These are phyloP conservation scores for Cryptosporidium ubiquitum DNA, from an alignment of 169 alveolate species.

Conservation along the genomic window DNA sequence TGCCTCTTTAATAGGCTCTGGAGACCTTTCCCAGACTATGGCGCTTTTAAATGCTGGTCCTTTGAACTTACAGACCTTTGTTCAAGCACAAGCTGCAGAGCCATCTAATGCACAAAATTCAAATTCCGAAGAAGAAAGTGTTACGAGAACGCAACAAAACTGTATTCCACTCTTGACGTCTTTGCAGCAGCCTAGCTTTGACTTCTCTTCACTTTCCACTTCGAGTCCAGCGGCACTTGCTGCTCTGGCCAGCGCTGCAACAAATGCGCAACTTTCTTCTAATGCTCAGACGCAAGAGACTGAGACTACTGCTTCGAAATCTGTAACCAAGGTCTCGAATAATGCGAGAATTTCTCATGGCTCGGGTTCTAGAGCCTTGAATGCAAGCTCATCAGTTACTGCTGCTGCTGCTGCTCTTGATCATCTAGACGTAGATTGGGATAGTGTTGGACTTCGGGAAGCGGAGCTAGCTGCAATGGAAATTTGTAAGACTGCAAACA, in stretches of 20 bases:
- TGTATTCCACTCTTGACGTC: conserved; percentile 46
- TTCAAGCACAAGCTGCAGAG: conserved; percentile 8
- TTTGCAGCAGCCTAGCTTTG: conserved; percentile 42
- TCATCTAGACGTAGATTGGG: conserved; percentile 72
- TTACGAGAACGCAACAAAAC: conserved; percentile 23
- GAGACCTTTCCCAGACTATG: conserved; percentile 40
- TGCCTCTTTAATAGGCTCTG: conserved; percentile 18
- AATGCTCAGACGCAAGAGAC: background rate
- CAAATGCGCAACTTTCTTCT: conserved; percentile 11
- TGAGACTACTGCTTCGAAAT: background rate
- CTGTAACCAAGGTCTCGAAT: background rate
- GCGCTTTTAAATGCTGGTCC: conserved; percentile 23
- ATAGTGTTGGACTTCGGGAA: conserved; percentile 66
- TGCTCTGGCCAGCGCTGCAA: conserved; percentile 24
- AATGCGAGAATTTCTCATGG: conserved; percentile 2
- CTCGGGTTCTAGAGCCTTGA: conserved; percentile 24
- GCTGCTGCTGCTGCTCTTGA: conserved; percentile 75
- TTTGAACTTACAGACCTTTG: conserved; percentile 10
- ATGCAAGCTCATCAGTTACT: conserved; percentile 52
- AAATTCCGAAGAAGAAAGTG: conserved; percentile 22
- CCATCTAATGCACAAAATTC: background rate
- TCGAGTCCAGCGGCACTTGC: conserved; percentile 59
- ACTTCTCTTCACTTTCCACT: conserved; percentile 34
- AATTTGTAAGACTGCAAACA: conserved; percentile 66
- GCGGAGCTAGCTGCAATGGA: conserved; percentile 74